Evolutionary conservation across 2,329 filamentous ascomycete species (phyloP), one percentile per base, ranked within the genome.

Genomic region (Penicillium sp.): DNA sequence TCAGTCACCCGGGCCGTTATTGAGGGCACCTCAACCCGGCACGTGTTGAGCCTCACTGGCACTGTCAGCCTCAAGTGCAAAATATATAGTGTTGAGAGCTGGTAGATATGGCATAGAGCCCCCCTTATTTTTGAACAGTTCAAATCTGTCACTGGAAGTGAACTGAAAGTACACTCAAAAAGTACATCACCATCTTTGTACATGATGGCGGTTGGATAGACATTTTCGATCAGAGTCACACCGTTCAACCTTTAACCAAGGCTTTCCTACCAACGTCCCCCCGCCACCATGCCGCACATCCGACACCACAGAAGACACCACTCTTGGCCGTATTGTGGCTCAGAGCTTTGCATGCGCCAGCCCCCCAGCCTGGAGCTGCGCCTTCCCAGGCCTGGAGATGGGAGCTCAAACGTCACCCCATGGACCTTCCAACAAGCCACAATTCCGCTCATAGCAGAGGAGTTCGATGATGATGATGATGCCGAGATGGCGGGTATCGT

Each of bases 261-360:
- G 19, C 46, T 28, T 35, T 26, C 33, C 33, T 43, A 28, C 6
- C 40, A 37, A 35, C 28, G 4, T 22, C 28, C 28, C 28, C 30
- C 30, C 30, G 30, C 30, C 38, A 61, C 22, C 42, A 75, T 75
- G 72, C 65, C 73, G 38, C 65, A 65, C 55, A 51, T 68, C 37
- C 65, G 61, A 35, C 69, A 73, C 58, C 73, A 75, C 54, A 63
- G 67, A 66, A 66, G 75, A 63, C 70, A 75, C 58, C 71, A 77
- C 51, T 75, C 75, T 26, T 77, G 75, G 75, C 75, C 75, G 7
- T 73, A 73, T 61, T 73, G 71, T 58, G 71, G 70, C 58, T 65
- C 70, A 16, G 64, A 65, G 16, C 43, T 62, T 13, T 67, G 65
- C 55, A 64, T 65, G 45, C 68, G 64, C 14, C 65, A 65, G n/a